Evolutionary conservation across 257 asterid species (phyloP).

Genomic region (Solanum pennellii): DNA sequence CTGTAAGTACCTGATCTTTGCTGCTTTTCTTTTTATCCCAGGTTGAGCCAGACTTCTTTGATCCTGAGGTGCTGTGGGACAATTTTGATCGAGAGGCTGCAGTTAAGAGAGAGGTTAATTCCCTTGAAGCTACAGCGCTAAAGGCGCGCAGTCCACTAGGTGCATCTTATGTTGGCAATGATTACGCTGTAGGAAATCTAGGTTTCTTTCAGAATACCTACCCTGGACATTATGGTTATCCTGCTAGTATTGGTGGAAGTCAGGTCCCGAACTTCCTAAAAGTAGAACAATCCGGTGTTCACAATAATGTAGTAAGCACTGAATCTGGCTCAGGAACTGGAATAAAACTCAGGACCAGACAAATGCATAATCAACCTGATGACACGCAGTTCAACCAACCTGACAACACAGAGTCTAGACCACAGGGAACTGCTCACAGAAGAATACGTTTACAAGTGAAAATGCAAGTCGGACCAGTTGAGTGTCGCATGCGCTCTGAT

Average conservation of each 20-base stretch:
- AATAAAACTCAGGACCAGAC: conserved; percentile 42
- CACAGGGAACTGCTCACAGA: conserved; percentile 62
- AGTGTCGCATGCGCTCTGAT: conserved; percentile 18
- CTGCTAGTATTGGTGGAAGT: conserved; percentile 15
- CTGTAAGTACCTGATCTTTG: not conserved
- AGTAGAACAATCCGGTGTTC: conserved; percentile 1
- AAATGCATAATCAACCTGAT: conserved; percentile 1
- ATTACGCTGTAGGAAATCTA: conserved; percentile 1
- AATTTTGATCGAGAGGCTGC: conserved; percentile 32
- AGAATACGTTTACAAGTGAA: conserved; percentile 52
- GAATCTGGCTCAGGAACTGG: conserved; percentile 34
- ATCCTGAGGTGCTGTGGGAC: conserved; percentile 16
- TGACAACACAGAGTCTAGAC: not conserved
- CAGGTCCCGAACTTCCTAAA: conserved; percentile 3
- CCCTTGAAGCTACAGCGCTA: conserved; percentile 1
- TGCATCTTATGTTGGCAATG: conserved; percentile 2
- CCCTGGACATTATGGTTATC: not conserved
- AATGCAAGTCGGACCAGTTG: conserved; percentile 44
- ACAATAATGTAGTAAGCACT: conserved; percentile 8
- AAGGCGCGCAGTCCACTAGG: not conserved
- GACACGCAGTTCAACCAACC: conserved; percentile 5
- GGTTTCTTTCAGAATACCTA: conserved; percentile 2
- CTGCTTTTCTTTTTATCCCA: conserved; percentile 3
- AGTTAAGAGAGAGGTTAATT: conserved; percentile 20
- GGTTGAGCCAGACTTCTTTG: conserved; percentile 13